Conservation (phyloP, 495 filamentous ascomycete genomes). For the Xylaria telfairii region DNA sequence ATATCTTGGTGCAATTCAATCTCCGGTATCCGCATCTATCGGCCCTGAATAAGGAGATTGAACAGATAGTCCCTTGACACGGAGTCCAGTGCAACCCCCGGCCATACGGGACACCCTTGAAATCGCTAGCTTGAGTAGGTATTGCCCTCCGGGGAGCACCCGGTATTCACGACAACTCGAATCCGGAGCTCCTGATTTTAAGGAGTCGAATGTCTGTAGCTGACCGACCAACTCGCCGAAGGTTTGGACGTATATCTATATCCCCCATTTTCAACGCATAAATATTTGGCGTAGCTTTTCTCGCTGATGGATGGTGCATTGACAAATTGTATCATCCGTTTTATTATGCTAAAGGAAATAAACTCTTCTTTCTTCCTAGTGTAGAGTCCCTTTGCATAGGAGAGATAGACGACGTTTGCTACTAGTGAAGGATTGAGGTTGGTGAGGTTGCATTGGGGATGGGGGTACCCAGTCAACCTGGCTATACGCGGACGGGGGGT, state of each 20-base stretch:
- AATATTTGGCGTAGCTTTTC: not conserved
- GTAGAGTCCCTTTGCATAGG: not conserved
- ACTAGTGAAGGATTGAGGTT: not conserved
- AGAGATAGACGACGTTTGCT: not conserved
- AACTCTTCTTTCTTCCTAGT: too few relatives aligned
- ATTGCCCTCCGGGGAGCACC: not conserved
- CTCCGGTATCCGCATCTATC: not conserved
- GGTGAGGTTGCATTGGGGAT: not conserved
- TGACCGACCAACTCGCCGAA: not conserved
- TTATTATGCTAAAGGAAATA: not conserved
- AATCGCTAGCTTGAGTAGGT: conserved; percentile 1
- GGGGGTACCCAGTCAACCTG: not conserved
- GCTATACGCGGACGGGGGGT: not conserved
- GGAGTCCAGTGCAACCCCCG: not conserved
- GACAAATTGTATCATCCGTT: not conserved
- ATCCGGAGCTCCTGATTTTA: not conserved
- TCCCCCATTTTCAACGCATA: not conserved
- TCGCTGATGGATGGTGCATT: not conserved
- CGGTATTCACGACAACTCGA: not conserved
- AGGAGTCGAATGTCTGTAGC: not conserved
- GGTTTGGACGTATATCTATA: not conserved
- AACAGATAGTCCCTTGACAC: conserved; percentile 4
- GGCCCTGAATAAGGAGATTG: not conserved
- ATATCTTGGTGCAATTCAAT: not conserved
- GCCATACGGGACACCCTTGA: conserved; percentile 1